Base-by-base conservation (phyloP, 169 alveolate genomes). In the Eimeria necatrix region DNA sequence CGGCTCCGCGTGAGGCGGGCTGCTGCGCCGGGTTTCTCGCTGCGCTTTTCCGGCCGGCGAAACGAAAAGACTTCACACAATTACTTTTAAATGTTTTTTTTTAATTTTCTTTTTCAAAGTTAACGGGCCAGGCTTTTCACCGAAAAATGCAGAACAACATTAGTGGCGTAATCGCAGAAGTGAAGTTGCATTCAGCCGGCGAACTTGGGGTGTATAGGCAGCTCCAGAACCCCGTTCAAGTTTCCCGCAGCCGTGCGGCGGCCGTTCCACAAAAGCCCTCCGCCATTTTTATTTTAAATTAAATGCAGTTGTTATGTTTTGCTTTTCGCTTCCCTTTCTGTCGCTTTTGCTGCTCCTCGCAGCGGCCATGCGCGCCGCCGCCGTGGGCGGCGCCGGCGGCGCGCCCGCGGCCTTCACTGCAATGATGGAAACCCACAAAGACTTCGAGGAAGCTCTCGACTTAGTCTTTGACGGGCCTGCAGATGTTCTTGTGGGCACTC, bases 401-500 rank as follows among this genome's bases (percentile, higher is more conserved):
- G 51, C 89, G 14, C 70, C 89, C 32, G 89, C 89, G 8, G 70
- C 61, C 24, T 7, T 80, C 8, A 68, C 46, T 80, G 59, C 71
- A 20, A 80, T 80, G 89, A 3, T 80, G 70, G 70, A 80, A 24
- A 48, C 49, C 70, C 89, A 80, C 32, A 68, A 22, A 46, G 89
- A 80, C 9, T 80, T 80, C 52, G 89, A 80, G 1, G 70, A 49
- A 9, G 89, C 32, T 4, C 8, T 80, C 26, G 49, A 52, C 51
- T 14, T 2, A 3, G 32, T 80, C 4, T 80, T 80, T 48, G 89
- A 80, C 71, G 70, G 89, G 70, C 89, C 89, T 18, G 64, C 89
- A n/a, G 89, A 80, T 56, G 89, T 80, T 46, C 64, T 80, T 14
- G 89, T 80, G 89, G 89, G 64, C 2, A 80, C 89, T 49, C 46